These are phyloP conservation scores for Bipolaris gigantea DNA, from an alignment of 2,329 filamentous ascomycete genomes.

Conservation along the genomic window DNA sequence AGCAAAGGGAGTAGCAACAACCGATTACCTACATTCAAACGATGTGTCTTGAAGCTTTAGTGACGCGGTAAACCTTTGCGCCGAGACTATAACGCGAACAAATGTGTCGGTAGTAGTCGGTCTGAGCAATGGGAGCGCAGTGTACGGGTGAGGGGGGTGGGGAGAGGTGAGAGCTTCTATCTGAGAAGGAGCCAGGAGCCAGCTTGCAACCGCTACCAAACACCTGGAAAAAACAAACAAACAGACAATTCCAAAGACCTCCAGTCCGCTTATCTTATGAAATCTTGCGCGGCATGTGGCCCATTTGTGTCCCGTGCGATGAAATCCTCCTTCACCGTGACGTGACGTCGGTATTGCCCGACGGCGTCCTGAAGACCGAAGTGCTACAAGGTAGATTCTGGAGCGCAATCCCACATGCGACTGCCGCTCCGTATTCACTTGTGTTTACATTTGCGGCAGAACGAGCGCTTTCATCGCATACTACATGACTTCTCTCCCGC, in stretches of 20 bases:
- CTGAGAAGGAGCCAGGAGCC: constrained; percentile 5
- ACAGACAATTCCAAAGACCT: background rate
- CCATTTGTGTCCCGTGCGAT: constrained; percentile 1
- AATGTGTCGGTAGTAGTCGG: background rate
- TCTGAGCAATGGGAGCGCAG: constrained; percentile 5
- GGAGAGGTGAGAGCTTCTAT: constrained; percentile 18
- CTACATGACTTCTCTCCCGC: constrained; percentile 8
- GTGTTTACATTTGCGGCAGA: background rate
- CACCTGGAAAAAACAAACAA: background rate
- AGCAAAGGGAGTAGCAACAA: background rate
- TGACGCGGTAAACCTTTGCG: background rate
- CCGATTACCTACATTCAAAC: background rate
- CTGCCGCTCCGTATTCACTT: background rate
- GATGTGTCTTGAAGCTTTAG: background rate
- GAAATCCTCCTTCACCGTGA: constrained; percentile 21
- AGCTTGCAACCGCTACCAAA: background rate
- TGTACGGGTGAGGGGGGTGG: constrained; percentile 3
- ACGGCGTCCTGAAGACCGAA: constrained; percentile 64
- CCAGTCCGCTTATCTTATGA: constrained; percentile 5
- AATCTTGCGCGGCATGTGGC: constrained; percentile 9
- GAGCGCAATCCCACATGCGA: constrained; percentile 42
- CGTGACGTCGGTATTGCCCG: constrained; percentile 41
- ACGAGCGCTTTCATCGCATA: background rate
- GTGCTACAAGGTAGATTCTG: constrained; percentile 61
- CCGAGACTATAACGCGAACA: background rate